These are phyloP conservation scores for Prunus mira DNA, from an alignment of 306 rosid species.

Conservation along the genomic window DNA sequence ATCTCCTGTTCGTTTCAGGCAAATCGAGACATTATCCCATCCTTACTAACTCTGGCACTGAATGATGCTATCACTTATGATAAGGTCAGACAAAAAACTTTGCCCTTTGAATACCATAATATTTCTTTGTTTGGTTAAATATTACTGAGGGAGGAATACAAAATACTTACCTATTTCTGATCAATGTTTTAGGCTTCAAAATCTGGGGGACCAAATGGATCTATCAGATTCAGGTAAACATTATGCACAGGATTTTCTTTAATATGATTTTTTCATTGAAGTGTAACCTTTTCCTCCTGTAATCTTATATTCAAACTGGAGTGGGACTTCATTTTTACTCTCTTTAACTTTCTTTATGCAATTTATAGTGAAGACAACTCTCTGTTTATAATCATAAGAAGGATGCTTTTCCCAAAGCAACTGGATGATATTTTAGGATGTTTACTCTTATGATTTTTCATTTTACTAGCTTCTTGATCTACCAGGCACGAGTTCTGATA, in stretches of 20 bases:
- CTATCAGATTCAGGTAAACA: constrained; percentile 85
- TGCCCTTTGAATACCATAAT: neutral
- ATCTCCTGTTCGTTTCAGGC: constrained; percentile 46
- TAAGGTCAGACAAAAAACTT: constrained; percentile 55
- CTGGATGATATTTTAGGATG: neutral
- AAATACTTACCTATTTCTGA: constrained; percentile 33
- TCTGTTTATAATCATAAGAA: neutral
- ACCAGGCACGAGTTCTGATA: neutral
- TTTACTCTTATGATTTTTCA: neutral
- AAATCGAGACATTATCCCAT: constrained; percentile 63
- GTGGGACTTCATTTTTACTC: too few species aligned
- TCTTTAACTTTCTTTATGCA: too few species aligned
- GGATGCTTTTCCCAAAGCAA: neutral
- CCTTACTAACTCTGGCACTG: constrained; percentile 68
- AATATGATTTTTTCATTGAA: neutral
- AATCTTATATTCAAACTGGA: too few species aligned
- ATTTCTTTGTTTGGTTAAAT: constrained; percentile 5
- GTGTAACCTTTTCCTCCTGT: neutral
- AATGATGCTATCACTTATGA: constrained; percentile 88
- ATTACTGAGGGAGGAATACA: constrained; percentile 12
- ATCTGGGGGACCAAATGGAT: constrained; percentile 95
- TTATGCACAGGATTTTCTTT: constrained; percentile 14
- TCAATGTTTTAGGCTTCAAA: constrained; percentile 82
- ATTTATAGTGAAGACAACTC: neutral
- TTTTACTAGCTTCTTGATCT: neutral